Base-by-base conservation (phyloP, 2,329 filamentous ascomycete species). In the Coccinonectria pachysandricola region DNA sequence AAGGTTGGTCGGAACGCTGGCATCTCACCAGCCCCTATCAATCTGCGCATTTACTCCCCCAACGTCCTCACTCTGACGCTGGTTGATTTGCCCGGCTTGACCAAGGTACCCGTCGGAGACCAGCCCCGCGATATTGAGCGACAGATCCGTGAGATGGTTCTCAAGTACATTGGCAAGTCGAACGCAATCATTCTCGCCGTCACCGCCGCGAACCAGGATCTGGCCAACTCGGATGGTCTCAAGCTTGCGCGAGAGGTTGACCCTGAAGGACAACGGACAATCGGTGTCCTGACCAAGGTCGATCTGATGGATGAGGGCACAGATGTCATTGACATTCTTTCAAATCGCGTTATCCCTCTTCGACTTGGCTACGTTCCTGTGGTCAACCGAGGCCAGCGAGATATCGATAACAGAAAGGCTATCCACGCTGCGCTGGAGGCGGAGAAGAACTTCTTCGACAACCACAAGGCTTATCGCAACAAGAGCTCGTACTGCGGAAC, bases 401-500 rank as follows among this genome's bases (percentile, higher is more conserved):
- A 98, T 57, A 98, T 98, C 49, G 91, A 98, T 64, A 94, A 93
- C 62, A 94, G 88, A 66, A 92, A 93, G 64, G 77, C 80, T 19
- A 98, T 98, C 51, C 79, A 83, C 30, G 79, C 79, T 37, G 87
- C 91, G 4, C 65, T 98, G 41, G 88, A 96, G 60, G 76, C 85
- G 27, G 91, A 98, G 66, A 92, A 85, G 69, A 79, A 82, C 53
- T 98, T 94, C 57, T 98, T 98, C 54, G 91, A 98, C 49, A 88
- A 88, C 57, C 91, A 98, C 71, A 93, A 92, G 64, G 88, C 91
- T 17, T 98, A 98, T 60, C 75, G 87, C 35, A 98, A 96, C 63
- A 98, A 98, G 75, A 87, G 85, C 52, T 83, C 87, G 5, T 98
- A 98, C 68, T 98, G 91, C 58, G 91, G 91, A 56, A 98, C 91